Conservation (phyloP, 306 rosid genomes). For the Vigna nakashimae region DNA sequence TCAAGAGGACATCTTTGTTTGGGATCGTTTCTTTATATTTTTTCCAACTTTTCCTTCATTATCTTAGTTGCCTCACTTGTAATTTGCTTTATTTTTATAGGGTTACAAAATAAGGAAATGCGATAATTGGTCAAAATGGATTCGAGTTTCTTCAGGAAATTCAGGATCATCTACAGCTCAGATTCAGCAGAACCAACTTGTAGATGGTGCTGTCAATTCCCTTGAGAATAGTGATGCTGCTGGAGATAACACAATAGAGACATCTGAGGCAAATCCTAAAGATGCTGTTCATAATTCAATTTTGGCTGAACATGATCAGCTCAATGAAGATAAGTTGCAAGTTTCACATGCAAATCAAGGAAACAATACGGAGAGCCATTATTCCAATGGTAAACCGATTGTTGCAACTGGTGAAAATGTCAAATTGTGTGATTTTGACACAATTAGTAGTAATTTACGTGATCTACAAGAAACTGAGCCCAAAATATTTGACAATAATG, state of each 20-base stretch:
- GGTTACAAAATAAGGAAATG: slow-evolving; percentile 79
- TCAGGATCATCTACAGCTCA: slow-evolving; percentile 49
- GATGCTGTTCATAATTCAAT: slow-evolving; percentile 42
- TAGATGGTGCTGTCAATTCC: slow-evolving; percentile 46
- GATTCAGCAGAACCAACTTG: slow-evolving; percentile 46
- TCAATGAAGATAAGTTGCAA: slow-evolving; percentile 47
- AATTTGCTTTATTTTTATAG: slow-evolving; percentile 50
- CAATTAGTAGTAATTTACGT: slow-evolving; percentile 30
- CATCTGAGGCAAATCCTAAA: slow-evolving; percentile 49
- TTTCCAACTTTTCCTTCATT: slow-evolving; percentile 23
- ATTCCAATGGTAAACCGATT: slow-evolving; percentile 43
- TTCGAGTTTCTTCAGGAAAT: slow-evolving; percentile 58
- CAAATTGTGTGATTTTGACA: slow-evolving; percentile 42
- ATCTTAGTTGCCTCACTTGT: slow-evolving; percentile 31
- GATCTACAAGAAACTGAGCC: slow-evolving; percentile 45
- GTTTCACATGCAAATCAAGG: slow-evolving; percentile 35
- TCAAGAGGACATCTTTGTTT: neutral
- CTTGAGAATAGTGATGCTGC: slow-evolving; percentile 45
- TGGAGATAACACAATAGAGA: slow-evolving; percentile 47
- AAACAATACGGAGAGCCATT: slow-evolving; percentile 43
- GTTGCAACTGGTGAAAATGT: slow-evolving; percentile 32
- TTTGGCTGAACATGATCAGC: slow-evolving; percentile 35
- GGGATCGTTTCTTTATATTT: neutral
- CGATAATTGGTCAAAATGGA: slow-evolving; percentile 83
- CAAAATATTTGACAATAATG: slow-evolving; percentile 39